These are phyloP conservation scores for Suhomyces yuchorum DNA, from an alignment of 1,139 yeast genomes.

Conservation along the genomic window DNA sequence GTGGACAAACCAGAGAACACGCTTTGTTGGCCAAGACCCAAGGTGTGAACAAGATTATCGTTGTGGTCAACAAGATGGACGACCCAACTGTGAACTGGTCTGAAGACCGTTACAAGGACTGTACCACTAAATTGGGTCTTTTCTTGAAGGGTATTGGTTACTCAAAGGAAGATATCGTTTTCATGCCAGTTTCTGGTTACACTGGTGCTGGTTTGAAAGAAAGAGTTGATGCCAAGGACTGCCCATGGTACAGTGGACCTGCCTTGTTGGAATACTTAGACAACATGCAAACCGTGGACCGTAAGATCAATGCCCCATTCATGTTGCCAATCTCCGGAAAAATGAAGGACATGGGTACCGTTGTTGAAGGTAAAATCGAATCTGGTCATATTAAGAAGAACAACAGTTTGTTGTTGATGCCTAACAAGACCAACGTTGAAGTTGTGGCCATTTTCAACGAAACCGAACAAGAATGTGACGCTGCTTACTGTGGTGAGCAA, in stretches of 20 bases:
- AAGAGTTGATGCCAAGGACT: slow-evolving; percentile 64
- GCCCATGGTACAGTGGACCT: slow-evolving; percentile 96
- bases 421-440: slow-evolving; percentile 81
- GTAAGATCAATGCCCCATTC: slow-evolving; percentile 91
- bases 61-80: slow-evolving; percentile 98
- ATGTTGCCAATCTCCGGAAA: slow-evolving; percentile 95
- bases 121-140: slow-evolving; percentile 74
- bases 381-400: slow-evolving; percentile 90
- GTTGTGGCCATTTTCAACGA: slow-evolving; percentile 87
- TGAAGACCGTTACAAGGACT: slow-evolving; percentile 92
- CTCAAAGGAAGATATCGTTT: slow-evolving; percentile 76
- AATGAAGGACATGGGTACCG: slow-evolving; percentile 95
- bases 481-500: slow-evolving; percentile 95
- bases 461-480: slow-evolving; percentile 90
- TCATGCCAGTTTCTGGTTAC: slow-evolving; percentile 97
- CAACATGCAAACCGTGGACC: slow-evolving; percentile 73
- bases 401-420: slow-evolving; percentile 80
- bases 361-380: slow-evolving; percentile 97
- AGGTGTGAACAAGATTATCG: slow-evolving; percentile 91
- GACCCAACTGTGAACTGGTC: slow-evolving; percentile 97
- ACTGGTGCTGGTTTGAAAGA: slow-evolving; percentile 97
- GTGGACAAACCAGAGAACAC: slow-evolving; percentile 99
- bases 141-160: slow-evolving; percentile 93
- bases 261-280: slow-evolving; percentile 89
- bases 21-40: slow-evolving; percentile 97